Evolutionary conservation across 106 monocot genomes (phyloP), one percentile per base, ranked within the genome.

Genomic region (Dendrobium officinale): DNA sequence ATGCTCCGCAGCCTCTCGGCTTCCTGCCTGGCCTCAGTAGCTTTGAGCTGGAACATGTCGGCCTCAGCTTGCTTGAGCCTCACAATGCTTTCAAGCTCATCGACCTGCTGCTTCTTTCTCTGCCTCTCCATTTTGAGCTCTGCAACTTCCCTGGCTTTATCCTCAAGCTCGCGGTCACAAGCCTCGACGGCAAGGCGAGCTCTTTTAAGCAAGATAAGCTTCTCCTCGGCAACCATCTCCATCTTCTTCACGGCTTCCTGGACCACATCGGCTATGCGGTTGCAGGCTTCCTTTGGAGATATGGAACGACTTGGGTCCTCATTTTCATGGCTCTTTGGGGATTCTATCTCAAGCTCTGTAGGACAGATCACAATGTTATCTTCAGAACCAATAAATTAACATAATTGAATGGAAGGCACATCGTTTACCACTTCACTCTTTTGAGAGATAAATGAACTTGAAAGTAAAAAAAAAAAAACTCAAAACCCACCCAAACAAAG

Each of bases 1-100:
- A 98, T 95, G 78, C 88, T 89, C 80, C 95, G 92, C 8, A 98
- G 92, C 82, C 92, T 85, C 80, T 98, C 95, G 7, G 98, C 94
- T 73, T 98, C 98, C 79, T 91, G 87, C 33, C 87, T 80, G 18
- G 98, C 98, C 86, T 99, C 95, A 0, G 80, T 95, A 15, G 98
- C 98, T 84, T 95, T 99, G 22, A 91, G 74, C 80, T 99, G 98
- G 88, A 99, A 95, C 95, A 99, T 99, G 70, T 99, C 98, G 15
- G 98, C 95, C 81, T 99, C 98, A 8, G 91, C 93, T 67, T 92
- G 94, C 84, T 98, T 98, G 7, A 98, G 86, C 78, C 95, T 86
- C 5, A 93, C 89, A 7, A 99, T 99, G 89, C 98, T 95, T 77
- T 99, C 98, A 0, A 99, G 87, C 85, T 99, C 95, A 68, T 99